Evolutionary conservation across 2,329 filamentous ascomycete species (phyloP).

Genomic region (Botrytis galanthina): DNA sequence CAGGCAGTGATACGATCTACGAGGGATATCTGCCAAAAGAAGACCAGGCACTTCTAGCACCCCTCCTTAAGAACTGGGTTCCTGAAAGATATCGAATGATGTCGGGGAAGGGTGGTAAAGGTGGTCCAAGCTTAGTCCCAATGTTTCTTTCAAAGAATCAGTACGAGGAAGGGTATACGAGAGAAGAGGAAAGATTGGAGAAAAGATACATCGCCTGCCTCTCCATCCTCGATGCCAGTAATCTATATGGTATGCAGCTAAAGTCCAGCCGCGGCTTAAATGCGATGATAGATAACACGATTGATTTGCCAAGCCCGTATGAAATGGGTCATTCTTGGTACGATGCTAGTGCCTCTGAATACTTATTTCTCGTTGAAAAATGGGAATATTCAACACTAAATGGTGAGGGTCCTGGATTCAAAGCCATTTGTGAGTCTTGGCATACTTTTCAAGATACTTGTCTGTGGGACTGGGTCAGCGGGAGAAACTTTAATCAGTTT

Average conservation of each 20-base stretch:
- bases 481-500: background rate
- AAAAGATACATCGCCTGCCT: background rate
- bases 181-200: background rate
- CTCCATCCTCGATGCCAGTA: background rate
- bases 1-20: background rate
- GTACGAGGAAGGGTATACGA: background rate
- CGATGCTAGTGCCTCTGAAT: background rate
- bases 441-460: background rate
- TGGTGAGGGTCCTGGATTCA: background rate
- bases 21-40: background rate
- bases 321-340: conserved; percentile 1
- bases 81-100: background rate
- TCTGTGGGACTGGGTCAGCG: background rate
- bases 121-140: background rate
- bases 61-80: background rate
- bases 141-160: background rate
- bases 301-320: background rate
- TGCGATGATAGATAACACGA: background rate
- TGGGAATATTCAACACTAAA: background rate
- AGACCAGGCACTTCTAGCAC: background rate
- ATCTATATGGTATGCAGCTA: background rate
- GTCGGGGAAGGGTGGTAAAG: background rate
- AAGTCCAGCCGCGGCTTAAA: background rate
- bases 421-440: background rate
- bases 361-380: background rate